phyloP scores from a whole-genome alignment of 768 basidiomycete species.

The Daedalea quercina region DNA sequence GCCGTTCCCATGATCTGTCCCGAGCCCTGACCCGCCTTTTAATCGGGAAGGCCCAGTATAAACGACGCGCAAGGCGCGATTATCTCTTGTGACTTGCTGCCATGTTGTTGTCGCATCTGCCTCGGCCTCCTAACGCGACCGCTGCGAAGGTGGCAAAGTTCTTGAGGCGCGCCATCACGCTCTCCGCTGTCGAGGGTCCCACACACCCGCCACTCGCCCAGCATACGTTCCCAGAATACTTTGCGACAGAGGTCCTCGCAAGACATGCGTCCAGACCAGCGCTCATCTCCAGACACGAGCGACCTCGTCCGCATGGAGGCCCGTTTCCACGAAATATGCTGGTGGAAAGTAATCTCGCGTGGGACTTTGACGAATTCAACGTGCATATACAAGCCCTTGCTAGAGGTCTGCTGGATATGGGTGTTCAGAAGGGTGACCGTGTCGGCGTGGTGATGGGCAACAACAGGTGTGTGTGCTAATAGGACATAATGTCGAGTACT shows the following conservation, averaged over 20 bases:
- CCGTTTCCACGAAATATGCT: conserved; percentile 47
- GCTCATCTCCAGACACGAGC: conserved; percentile 58
- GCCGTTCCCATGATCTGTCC: no score
- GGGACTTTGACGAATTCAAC: conserved; percentile 71
- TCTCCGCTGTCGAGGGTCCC: conserved; percentile 53
- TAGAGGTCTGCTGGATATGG: conserved; percentile 60
- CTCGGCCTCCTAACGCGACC: not conserved
- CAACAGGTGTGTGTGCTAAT: conserved; percentile 47
- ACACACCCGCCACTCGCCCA: conserved; percentile 46
- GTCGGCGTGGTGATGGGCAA: conserved; percentile 84
- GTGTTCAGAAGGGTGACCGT: conserved; percentile 69
- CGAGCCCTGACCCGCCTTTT: no score
- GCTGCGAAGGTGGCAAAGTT: not conserved
- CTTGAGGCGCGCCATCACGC: conserved; percentile 5
- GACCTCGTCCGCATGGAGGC: conserved; percentile 51
- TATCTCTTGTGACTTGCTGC: no score
- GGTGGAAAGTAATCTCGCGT: conserved; percentile 48
- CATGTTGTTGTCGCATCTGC: not conserved
- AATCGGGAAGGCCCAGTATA: no score
- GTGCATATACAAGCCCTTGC: conserved; percentile 60
- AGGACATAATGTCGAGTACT: not conserved
- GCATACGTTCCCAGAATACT: conserved; percentile 58
- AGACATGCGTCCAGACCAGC: conserved; percentile 48
- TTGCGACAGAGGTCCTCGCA: conserved; percentile 46
- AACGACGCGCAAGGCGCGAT: no score